A percentile compares a stretch with the other conserved stretches of the same genome.
These are phyloP conservation scores for Chlamydomonas schloesseri DNA, from an alignment of 139 green algal genomes.

Conservation along the genomic window DNA sequence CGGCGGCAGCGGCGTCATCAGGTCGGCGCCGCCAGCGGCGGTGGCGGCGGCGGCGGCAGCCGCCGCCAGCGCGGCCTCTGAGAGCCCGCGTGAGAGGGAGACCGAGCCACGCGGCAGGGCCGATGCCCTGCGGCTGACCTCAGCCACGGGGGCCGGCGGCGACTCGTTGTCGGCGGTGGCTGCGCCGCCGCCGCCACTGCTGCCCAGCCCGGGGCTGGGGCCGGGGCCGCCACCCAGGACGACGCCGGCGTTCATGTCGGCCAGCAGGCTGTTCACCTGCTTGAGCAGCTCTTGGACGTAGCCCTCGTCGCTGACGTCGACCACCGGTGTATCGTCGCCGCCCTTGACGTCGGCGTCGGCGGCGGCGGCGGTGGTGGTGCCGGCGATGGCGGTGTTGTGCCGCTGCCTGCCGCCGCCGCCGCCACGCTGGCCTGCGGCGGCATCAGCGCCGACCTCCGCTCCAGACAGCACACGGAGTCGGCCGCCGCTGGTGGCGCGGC, in stretches of 20 bases:
- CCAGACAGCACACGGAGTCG: background rate
- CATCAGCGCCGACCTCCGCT: too few species aligned
- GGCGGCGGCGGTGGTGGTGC: too few species aligned
- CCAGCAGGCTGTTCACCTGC: constrained; percentile 13
- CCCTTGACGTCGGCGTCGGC: background rate
- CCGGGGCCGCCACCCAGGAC: background rate
- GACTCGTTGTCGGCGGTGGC: background rate
- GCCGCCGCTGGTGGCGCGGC: too few species aligned
- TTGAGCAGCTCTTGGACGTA: constrained; percentile 16
- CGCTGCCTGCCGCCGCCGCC: too few species aligned
- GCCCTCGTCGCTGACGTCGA: background rate
- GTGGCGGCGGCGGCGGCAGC: background rate
- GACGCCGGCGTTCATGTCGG: background rate
- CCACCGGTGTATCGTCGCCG: background rate
- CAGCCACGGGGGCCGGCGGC: background rate
- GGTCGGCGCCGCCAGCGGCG: background rate
- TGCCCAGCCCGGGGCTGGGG: too few species aligned
- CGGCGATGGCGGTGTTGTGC: background rate
- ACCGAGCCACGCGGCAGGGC: too few species aligned
- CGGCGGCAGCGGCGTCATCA: background rate
- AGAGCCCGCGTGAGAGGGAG: background rate
- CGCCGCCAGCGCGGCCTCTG: background rate
- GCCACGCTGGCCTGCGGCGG: too few species aligned
- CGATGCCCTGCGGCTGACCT: too few species aligned
- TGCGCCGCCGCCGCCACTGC: too few species aligned